Evolutionary conservation across 257 asterid species (phyloP).

Genomic region (Solanum lycopersicoides): DNA sequence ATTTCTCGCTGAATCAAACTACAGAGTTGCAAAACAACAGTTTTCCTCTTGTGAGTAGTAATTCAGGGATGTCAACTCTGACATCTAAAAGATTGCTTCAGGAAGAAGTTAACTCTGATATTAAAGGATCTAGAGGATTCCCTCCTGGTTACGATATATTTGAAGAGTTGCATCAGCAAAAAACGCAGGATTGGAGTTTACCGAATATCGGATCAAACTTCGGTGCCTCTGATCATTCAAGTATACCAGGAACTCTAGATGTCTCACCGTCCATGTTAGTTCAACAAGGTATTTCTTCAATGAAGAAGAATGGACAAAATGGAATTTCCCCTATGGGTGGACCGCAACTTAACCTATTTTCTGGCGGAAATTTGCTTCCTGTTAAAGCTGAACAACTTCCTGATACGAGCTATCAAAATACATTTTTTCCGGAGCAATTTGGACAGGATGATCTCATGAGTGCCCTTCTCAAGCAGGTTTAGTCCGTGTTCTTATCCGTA

Average conservation of each 20-base stretch:
- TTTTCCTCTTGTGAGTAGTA: conserved; percentile 18
- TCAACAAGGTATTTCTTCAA: conserved; percentile 36
- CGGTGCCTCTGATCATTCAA: conserved; percentile 19
- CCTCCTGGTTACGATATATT: conserved; percentile 33
- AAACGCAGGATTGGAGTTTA: conserved; percentile 46
- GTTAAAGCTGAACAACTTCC: conserved; percentile 45
- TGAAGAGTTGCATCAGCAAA: conserved; percentile 29
- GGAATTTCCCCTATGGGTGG: conserved; percentile 7
- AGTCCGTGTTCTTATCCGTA: neutral
- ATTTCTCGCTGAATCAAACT: conserved; percentile 42
- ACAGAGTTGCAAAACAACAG: conserved; percentile 23
- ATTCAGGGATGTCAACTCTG: conserved; percentile 26
- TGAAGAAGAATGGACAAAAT: conserved; percentile 25
- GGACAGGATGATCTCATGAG: conserved; percentile 86
- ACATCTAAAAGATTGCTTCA: conserved; percentile 6
- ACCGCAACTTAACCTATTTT: conserved; percentile 16
- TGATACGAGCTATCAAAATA: conserved; percentile 31
- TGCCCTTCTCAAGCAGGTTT: conserved; percentile 66
- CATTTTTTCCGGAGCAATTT: conserved; percentile 28
- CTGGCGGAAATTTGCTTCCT: conserved; percentile 24
- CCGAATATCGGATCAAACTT: conserved; percentile 34
- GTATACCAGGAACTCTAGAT: conserved; percentile 23
- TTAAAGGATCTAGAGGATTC: conserved; percentile 33
- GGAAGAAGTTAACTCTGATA: conserved; percentile 25
- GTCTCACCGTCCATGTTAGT: conserved; percentile 25